phyloP scores from a whole-genome alignment of 768 basidiomycete species.

The Kwoniella europaea region DNA sequence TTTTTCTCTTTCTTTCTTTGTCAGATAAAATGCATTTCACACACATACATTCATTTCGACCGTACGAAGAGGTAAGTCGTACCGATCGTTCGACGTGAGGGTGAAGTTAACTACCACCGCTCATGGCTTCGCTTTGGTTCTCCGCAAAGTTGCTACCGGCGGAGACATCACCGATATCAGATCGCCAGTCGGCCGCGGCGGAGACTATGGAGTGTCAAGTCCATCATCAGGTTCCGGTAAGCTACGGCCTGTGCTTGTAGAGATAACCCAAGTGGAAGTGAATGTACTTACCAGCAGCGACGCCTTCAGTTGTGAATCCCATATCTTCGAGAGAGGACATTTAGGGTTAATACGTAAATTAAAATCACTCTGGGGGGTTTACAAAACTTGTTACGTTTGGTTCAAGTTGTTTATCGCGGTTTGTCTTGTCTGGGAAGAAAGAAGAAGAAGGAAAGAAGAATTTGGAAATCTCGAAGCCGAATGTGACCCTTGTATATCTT shows the following conservation, averaged over 20 bases:
- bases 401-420: neutral
- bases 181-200: conserved; percentile 7
- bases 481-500: neutral
- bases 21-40: neutral
- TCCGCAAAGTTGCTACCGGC: conserved; percentile 5
- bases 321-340: conserved; percentile 3
- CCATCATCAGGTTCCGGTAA: neutral
- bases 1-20: neutral
- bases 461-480: neutral
- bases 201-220: neutral
- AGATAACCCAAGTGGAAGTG: neutral
- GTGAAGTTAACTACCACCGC: neutral
- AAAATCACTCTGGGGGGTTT: neutral
- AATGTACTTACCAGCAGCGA: neutral
- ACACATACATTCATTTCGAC: neutral
- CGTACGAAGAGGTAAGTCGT: neutral
- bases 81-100: neutral
- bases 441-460: conserved; percentile 4
- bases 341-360: neutral
- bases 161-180: conserved; percentile 6
- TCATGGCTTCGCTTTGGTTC: neutral
- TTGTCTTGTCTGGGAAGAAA: neutral
- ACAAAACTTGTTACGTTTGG: neutral
- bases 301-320: conserved; percentile 9
- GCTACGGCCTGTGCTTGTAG: neutral